These are phyloP conservation scores for Athelia psychrophila DNA, from an alignment of 1,284 basidiomycete species.

Conservation along the genomic window DNA sequence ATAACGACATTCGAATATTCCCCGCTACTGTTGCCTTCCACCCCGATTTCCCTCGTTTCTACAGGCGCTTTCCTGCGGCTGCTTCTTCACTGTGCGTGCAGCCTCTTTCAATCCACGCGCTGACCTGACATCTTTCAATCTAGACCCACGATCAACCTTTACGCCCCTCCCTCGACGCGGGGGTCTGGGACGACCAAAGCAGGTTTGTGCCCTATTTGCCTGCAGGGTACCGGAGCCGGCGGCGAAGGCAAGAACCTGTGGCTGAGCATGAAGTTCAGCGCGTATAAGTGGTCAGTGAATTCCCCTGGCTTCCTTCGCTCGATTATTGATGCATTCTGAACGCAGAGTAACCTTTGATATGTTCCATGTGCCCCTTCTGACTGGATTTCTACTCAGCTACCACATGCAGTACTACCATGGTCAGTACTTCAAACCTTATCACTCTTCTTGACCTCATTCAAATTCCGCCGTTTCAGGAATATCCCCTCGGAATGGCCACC, in stretches of 20 bases:
- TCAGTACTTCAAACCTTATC: constrained; percentile 23
- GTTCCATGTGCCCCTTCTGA: not conserved
- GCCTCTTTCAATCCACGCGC: constrained; percentile 2
- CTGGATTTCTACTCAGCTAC: constrained; percentile 43
- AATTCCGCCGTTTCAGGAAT: constrained; percentile 41
- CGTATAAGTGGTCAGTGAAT: constrained; percentile 69
- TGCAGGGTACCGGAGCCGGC: constrained; percentile 57
- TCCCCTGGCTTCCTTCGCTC: not conserved
- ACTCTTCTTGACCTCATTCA: constrained; percentile 1
- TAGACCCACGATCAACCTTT: constrained; percentile 53
- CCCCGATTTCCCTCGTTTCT: constrained; percentile 52
- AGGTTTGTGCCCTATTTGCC: constrained; percentile 76
- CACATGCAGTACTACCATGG: constrained; percentile 81
- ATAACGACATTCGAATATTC: constrained; percentile 35
- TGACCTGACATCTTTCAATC: no score
- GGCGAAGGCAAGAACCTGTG: constrained; percentile 64
- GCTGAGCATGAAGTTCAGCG: constrained; percentile 77
- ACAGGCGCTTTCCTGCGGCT: constrained; percentile 62
- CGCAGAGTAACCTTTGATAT: not conserved
- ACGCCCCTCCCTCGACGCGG: constrained; percentile 75
- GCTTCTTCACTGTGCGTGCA: constrained; percentile 40
- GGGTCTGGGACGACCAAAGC: constrained; percentile 68
- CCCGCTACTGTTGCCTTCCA: constrained; percentile 44
- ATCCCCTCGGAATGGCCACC: constrained; percentile 55
- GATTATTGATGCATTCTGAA: constrained; percentile 6